Conservation (phyloP, 2,329 filamentous ascomycete species). For the Cadophora gregata region DNA sequence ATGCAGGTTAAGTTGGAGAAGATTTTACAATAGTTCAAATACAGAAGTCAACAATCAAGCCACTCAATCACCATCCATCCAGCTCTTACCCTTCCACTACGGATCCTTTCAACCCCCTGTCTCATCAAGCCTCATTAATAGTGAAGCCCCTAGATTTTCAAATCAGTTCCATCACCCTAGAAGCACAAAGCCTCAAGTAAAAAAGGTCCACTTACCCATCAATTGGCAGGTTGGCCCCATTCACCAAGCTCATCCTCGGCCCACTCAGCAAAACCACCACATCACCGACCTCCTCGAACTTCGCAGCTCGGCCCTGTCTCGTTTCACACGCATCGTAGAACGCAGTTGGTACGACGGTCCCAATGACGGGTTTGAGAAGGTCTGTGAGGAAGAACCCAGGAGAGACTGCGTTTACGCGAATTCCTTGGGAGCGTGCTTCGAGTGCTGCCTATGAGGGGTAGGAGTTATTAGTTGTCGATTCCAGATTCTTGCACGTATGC, state of each 20-base stretch:
- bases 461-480: neutral
- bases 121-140: conserved; percentile 24
- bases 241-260: conserved; percentile 29
- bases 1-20: conserved; percentile 59
- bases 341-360: conserved; percentile 6
- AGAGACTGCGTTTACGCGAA: conserved; percentile 28
- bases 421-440: conserved; percentile 23
- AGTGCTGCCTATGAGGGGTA: conserved; percentile 20
- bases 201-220: conserved; percentile 26
- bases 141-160: conserved; percentile 15
- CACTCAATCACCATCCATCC: neutral
- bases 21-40: conserved; percentile 28
- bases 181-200: neutral
- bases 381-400: conserved; percentile 28
- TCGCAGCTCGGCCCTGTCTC: conserved; percentile 23
- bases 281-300: conserved; percentile 30
- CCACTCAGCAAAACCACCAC: conserved; percentile 24
- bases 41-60: neutral
- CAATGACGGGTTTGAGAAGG: conserved; percentile 18
- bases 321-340: conserved; percentile 18
- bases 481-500: neutral
- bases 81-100: neutral
- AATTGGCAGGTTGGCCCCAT: conserved; percentile 26
- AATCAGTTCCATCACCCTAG: neutral
- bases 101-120: neutral